Percentiles rank a stretch among this genome's conserved stretches.
Evolutionary conservation across 1,284 basidiomycete species (phyloP).

Genomic region (Cystobasidium pallidum): DNA sequence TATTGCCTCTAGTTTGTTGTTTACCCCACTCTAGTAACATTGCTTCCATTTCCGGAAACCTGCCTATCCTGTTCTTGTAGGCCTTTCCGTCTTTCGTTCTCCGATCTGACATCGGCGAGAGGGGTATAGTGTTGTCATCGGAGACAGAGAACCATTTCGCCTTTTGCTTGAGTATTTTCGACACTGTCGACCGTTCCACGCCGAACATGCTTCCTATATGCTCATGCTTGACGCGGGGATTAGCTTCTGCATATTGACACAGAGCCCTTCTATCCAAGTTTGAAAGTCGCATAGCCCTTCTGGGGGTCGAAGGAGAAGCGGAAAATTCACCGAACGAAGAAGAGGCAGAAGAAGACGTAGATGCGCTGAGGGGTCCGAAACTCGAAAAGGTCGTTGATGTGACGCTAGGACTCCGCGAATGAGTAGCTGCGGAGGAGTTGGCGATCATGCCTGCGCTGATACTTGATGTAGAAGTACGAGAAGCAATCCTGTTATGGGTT

Average conservation of each 20-base stretch:
- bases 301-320: slow-evolving; percentile 2
- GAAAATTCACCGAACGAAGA: slow-evolving; percentile 24
- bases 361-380: slow-evolving; percentile 8
- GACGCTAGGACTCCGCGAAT: slow-evolving; percentile 27
- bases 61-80: slow-evolving; percentile 52
- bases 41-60: slow-evolving; percentile 73
- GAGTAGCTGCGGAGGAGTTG: slow-evolving; percentile 11
- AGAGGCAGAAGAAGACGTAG: slow-evolving; percentile 32
- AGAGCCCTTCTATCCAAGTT: slow-evolving; percentile 76
- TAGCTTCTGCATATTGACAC: slow-evolving; percentile 67
- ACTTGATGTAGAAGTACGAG: not conserved
- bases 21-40: slow-evolving; percentile 67
- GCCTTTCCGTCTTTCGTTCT: slow-evolving; percentile 46
- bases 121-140: slow-evolving; percentile 37
- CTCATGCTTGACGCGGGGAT: slow-evolving; percentile 63
- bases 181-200: slow-evolving; percentile 88
- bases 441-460: not conserved
- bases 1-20: slow-evolving; percentile 62
- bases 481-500: not conserved
- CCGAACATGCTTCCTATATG: slow-evolving; percentile 74
- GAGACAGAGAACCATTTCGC: slow-evolving; percentile 73
- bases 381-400: slow-evolving; percentile 15
- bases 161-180: slow-evolving; percentile 85
- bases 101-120: slow-evolving; percentile 1
- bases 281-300: slow-evolving; percentile 58